phyloP scores from a whole-genome alignment of 495 filamentous ascomycete genomes.

The Cercophora scortea region DNA sequence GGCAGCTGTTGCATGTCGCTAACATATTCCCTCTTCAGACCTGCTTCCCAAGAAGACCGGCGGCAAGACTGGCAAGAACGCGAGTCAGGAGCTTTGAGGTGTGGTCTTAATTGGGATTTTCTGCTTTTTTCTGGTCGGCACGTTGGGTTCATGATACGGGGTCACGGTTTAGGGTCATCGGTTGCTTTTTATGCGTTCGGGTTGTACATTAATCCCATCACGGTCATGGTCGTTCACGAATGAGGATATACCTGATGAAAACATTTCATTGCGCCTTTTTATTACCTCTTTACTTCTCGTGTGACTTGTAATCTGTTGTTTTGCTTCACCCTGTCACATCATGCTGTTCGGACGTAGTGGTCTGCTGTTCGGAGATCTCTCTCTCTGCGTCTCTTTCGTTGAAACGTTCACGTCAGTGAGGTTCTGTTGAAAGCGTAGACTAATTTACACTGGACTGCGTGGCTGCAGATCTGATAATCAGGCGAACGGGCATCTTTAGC shows the following conservation, averaged over 20 bases:
- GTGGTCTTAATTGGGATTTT: conserved; percentile 49
- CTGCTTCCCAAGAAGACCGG: conserved; percentile 96
- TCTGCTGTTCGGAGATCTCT: too few relatives aligned
- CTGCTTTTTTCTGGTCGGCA: conserved; percentile 57
- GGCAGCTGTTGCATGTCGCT: conserved; percentile 19
- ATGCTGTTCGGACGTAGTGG: too few relatives aligned
- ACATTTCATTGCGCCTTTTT: not conserved
- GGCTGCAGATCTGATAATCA: too few relatives aligned
- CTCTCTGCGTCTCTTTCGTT: too few relatives aligned
- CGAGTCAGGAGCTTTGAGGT: conserved; percentile 82
- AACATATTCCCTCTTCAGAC: conserved; percentile 50
- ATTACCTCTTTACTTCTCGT: too few relatives aligned
- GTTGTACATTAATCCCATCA: conserved; percentile 87
- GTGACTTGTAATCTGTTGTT: too few relatives aligned
- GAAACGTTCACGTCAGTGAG: too few relatives aligned
- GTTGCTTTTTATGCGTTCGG: conserved; percentile 61
- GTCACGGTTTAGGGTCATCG: conserved; percentile 77
- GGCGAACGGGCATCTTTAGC: too few relatives aligned
- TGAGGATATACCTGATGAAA: conserved; percentile 38
- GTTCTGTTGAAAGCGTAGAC: too few relatives aligned
- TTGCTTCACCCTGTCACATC: too few relatives aligned
- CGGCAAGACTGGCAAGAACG: conserved; percentile 79
- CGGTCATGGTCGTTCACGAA: conserved; percentile 54
- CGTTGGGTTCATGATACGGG: conserved; percentile 75
- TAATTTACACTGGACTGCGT: too few relatives aligned